Evolutionary conservation across 1,284 basidiomycete genomes (phyloP), one percentile per base, ranked within the genome.

Genomic region (Cryptococcus wingfieldii): DNA sequence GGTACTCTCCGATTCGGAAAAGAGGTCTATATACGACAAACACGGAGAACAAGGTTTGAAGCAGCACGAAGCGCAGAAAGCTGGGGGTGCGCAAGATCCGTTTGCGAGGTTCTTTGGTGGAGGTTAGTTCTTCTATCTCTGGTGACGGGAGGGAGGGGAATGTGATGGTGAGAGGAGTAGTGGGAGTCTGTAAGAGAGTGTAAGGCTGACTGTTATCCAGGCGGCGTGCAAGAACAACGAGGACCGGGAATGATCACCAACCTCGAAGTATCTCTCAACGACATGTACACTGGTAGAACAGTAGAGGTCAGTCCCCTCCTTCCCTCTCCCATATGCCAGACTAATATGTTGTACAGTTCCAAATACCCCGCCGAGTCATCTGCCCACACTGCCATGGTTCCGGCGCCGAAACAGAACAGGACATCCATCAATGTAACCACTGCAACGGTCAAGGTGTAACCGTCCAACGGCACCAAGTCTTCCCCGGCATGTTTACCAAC

Each of bases 311-410:
- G 46, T 10, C 13, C 50, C 18, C 37, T 38, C 38, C 13, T 5
- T 41, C 13, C 5, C 6, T 3, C n/a, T 27, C 19, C 23, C 37
- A 31, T 48, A 19, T 10, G 23, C 27, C 7, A 28, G 25, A 18
- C 41, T 23, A 12, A n/a, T 23, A 47, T 3, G 5, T 37, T 37
- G 27, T 14, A 23, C 62, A 94, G 89, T 94, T 96, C 77, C 86
- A 87, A 79, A 83, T 95, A 67, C 88, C 86, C 70, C 92, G 94
- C 71, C 84, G 85, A 56, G 84, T 94, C 46, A 84, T 97, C 31
- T 96, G 93, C 70, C 89, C 94, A 71, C 87, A 93, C 71, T 97
- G 93, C 77, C 85, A 90, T 65, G 93, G 93, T 6, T 85, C 88
- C 3, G 93, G 93, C 27, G 93, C 94, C 1, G 87, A 90, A 2